Conservation (phyloP, 1,284 basidiomycete genomes). For the Meripilus lineatus region DNA sequence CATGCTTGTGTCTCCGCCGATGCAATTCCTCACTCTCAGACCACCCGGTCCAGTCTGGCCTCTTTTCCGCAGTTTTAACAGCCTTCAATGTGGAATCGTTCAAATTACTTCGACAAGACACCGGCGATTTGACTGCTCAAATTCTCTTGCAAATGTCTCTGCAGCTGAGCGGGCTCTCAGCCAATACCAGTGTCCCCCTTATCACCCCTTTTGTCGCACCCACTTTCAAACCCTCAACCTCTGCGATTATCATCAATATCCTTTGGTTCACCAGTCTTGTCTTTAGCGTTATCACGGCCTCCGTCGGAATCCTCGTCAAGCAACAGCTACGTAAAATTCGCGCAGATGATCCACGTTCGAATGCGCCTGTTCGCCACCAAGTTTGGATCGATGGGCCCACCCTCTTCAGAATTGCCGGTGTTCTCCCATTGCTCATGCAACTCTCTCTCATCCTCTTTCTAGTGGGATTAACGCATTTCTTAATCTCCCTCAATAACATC, state of each 20-base stretch:
- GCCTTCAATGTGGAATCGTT: constrained; percentile 14
- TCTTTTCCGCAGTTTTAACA: constrained; percentile 15
- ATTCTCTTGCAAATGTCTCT: constrained; percentile 11
- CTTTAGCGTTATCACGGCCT: constrained; percentile 11
- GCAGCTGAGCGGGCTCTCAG: constrained; percentile 10
- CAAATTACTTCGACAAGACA: constrained; percentile 7
- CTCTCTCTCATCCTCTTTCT: constrained; percentile 26
- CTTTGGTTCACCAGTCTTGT: constrained; percentile 17
- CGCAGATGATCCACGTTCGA: neutral
- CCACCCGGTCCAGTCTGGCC: constrained; percentile 11
- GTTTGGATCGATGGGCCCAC: neutral
- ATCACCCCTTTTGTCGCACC: constrained; percentile 10
- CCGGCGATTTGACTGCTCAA: neutral
- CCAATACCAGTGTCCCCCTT: constrained; percentile 5
- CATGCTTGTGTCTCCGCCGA: constrained; percentile 7
- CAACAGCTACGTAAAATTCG: constrained; percentile 13
- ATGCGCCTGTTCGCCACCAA: constrained; percentile 12
- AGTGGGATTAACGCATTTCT: constrained; percentile 15
- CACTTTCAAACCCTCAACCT: neutral
- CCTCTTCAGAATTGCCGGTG: constrained; percentile 22
- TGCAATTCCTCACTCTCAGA: constrained; percentile 3
- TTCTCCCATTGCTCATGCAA: constrained; percentile 26
- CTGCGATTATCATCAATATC: constrained; percentile 12
- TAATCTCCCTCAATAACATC: constrained; percentile 7
- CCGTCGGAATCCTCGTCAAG: constrained; percentile 14